Base-by-base conservation (phyloP, 192 early-diverging fungal species). In the Umbelopsis ramanniana region DNA sequence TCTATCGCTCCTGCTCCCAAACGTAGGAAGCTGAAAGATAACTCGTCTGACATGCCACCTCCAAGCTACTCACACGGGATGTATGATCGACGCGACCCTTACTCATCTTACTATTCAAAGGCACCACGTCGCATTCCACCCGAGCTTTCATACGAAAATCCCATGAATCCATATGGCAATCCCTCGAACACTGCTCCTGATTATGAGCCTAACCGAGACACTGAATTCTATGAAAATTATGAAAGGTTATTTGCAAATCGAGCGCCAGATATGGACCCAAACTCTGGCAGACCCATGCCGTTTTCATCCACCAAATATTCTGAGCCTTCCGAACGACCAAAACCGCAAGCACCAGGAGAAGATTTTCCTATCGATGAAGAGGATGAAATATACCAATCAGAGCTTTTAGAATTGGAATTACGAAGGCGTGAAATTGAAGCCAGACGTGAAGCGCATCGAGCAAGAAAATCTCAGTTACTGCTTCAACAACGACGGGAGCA, bases 381-480 rank as follows among this genome's bases (percentile, higher is more conserved):
- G 17, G 57, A 63, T 63, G 57, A 63, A 8, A 63, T 63, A 29
- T 63, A 37, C 37, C 29, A 63, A 17, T 29, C 57, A 14, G 57
- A 63, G 14, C 57, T 63, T 63, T 37, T 63, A 33, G 57, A 63
- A 29, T 37, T 63, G 12, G 57, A 63, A 15, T 19, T 63, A 14
- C 57, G 57, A 19, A 29, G 33, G 6, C 57, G 57, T 0, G 57
- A 63, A n/a, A 14, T 63, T 29, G 57, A 63, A 63, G 57, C 57
- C 29, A 63, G 33, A 35, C 57, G 57, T 15, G 57, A 63, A n/a
- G 57, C 57, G 3, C 33, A 63, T 19, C 57, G 57, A 29, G 57
- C 57, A 63, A 63, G 57, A n/a, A 29, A 63, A 63, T 63, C 57
- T 11, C 57, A 63, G 17, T 63, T 63, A 33, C 17, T 63, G 33